Conservation (phyloP, 345 rosid genomes). For the Balakata baccata region DNA sequence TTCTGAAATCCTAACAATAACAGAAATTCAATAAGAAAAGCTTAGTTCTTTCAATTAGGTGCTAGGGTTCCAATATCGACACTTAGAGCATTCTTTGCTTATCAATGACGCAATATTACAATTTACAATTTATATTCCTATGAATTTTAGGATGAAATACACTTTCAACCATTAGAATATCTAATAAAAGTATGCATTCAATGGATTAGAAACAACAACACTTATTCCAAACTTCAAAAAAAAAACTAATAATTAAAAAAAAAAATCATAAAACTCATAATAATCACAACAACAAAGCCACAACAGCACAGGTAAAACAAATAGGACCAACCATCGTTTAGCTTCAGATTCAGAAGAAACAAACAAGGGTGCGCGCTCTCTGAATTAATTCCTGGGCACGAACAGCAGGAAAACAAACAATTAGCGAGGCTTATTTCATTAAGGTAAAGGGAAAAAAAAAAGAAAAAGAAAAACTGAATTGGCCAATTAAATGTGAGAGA, state of each 20-base stretch:
- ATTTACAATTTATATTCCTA: not conserved
- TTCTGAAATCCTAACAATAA: not conserved
- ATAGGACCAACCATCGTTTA: not conserved
- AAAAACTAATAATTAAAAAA: not conserved
- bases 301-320: not conserved
- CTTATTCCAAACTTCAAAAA: not conserved
- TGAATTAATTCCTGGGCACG: not conserved
- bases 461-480: no score
- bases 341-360: not conserved
- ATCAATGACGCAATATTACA: not conserved
- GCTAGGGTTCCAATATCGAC: not conserved
- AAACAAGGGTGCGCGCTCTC: not conserved
- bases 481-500: no score
- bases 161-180: not conserved
- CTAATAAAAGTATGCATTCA: not conserved
- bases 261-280: not conserved
- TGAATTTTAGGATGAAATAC: not conserved
- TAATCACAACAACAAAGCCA: not conserved
- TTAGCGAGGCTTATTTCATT: not conserved
- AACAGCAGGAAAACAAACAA: not conserved
- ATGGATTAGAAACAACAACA: not conserved
- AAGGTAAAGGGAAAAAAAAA: no score
- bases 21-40: not conserved
- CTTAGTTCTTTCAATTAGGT: not conserved
- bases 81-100: not conserved